Conservation (phyloP, 164 flowering plant species). For the Dillenia turbinata region DNA sequence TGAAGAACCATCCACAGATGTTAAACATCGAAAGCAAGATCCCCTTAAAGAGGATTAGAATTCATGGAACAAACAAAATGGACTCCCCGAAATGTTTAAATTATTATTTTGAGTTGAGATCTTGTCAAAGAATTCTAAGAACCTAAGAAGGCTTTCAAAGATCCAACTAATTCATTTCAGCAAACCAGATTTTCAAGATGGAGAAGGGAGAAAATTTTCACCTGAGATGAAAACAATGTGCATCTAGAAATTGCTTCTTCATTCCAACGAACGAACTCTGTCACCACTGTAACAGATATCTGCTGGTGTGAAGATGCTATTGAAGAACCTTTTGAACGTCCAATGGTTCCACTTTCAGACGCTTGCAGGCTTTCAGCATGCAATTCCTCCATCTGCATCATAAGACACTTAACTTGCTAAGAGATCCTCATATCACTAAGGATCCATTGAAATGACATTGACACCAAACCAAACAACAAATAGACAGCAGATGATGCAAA, state of each 20-base stretch:
- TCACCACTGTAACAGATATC: conserved; percentile 94
- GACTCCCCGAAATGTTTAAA: too few relatives aligned
- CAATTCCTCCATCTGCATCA: conserved; percentile 80
- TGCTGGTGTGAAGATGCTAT: conserved; percentile 75
- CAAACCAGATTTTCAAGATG: too few relatives aligned
- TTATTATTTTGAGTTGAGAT: too few relatives aligned
- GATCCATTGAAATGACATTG: background rate
- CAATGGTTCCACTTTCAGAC: conserved; percentile 69
- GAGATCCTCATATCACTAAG: conserved; percentile 1
- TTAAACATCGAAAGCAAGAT: too few relatives aligned
- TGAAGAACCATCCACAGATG: too few relatives aligned
- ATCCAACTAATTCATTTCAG: too few relatives aligned
- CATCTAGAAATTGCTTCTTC: conserved; percentile 96
- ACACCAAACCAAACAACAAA: background rate
- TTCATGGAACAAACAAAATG: too few relatives aligned
- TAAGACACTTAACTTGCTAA: conserved; percentile 7
- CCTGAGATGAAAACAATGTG: conserved; percentile 88
- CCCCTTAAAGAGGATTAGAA: too few relatives aligned
- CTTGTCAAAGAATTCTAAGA: too few relatives aligned
- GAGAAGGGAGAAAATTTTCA: conserved; percentile 14
- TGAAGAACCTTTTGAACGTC: conserved; percentile 88
- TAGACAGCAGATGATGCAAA: conserved; percentile 12
- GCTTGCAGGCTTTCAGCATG: conserved; percentile 73
- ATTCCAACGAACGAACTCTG: conserved; percentile 99
- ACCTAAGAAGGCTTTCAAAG: too few relatives aligned